Evolutionary conservation across 148 eudicot genomes (phyloP), one percentile per base, ranked within the genome.

Genomic region (Fagopyrum esculentum): DNA sequence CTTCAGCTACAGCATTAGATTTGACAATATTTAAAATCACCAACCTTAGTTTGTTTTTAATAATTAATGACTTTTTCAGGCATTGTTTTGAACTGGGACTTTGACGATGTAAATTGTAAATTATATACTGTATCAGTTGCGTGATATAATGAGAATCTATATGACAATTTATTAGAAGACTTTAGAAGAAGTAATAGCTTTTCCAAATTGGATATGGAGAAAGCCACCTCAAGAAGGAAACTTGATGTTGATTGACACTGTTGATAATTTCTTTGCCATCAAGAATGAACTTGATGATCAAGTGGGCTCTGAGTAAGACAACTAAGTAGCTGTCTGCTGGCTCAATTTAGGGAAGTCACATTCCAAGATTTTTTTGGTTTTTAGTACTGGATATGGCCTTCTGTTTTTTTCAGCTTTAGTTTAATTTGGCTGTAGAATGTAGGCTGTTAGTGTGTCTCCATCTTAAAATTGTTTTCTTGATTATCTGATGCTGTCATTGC

Each of bases 401-500:
- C 26, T 8, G 5, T 59, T 4, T 59, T 22, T 26, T 26, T 6
- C 7, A 59, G 35, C 26, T 59, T 59, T 40, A 59, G 7, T 2
- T 59, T 59, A 30, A 59, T 59, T 19, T 59, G 13, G 9, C 12
- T 16, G 10, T 9, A 11, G 26, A 63, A 55, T 55, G 16, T 0
- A 0, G 0, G n/a, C 19, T 55, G 8, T 55, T 55, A 19, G 19
- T 1, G n/a, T 55, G 59, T 55, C 2, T 55, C 22, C 26, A 43
- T 7, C 30, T 4, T 11, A 45, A 49, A 49, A 17, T 3, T 5
- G 5, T 55, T 29, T 46, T 47, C 5, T 71, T 81, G 78, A 48
- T 63, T 72, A 66, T 51, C 49, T 45, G 80, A 73, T 57, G 72
- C 75, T 45, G 19, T 57, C 6, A 49, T 61, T 59, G 73, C 50